Base-by-base conservation (phyloP, 2,329 filamentous ascomycete species). In the Colletotrichum tamarilloi region DNA sequence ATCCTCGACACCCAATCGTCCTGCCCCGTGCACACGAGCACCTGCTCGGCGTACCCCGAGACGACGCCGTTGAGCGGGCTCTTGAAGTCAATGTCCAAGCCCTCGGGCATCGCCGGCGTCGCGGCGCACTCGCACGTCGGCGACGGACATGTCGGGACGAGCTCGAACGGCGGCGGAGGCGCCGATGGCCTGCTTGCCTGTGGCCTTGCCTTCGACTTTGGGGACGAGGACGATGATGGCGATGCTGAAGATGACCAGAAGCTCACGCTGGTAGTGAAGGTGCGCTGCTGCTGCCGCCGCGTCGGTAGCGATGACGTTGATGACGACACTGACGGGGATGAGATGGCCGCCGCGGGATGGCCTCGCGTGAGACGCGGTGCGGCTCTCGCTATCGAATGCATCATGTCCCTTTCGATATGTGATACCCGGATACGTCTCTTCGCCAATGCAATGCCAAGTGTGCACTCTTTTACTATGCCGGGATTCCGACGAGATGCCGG, bases 1-100 rank as follows among this genome's bases (percentile, higher is more conserved):
- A 98, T 97, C 70, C 90, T 90, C 79, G 93, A 95, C 32, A 88
- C 86, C 95, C 95, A 98, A 83, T 97, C 94, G 35, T 88, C 84
- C 74, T 91, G 90, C 5, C 94, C 95, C 0, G 95, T 97, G 75
- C 93, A 95, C 16, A 98, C 87, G 11, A 98, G 83, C 4, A 98
- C 89, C 77, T 98, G 95, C 82, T 97, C 92, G 1, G 91, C 87
- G 80, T 98, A 97, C 1, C 88, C 86, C 2, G 93, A 87, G 84
- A 98, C 95, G 6, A 93, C 92, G 14, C 94, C 94, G 79, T 93
- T 92, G 56, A 98, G 85, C 22, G 89, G 87, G 52, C 89, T 89
- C 74, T 90, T 87, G 77, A 88, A 87, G 79, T 98, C 95, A 66
- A 98, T 95, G 26, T 92, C 90, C 19, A 97, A 86, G 4, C 90